Base-by-base conservation (phyloP, 202 grass and related monocot genomes). In the Carex arenaria region DNA sequence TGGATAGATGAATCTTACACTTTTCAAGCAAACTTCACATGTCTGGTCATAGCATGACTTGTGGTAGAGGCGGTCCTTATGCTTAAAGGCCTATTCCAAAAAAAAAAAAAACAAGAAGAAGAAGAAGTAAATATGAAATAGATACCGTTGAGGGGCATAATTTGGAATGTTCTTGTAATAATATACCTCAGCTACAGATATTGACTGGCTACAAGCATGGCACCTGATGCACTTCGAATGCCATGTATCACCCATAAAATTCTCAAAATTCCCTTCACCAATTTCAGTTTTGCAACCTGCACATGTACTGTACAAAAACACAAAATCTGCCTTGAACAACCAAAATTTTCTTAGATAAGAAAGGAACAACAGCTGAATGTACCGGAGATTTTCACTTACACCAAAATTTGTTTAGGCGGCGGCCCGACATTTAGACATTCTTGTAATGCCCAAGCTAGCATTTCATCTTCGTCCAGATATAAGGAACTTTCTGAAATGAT, bases 21-120 rank as follows among this genome's bases (percentile, higher is more conserved):
- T 88, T 66, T 85, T 73, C 78, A 82, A 94, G 90, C 92, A 97
- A 72, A 97, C 92, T 89, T 94, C 86, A 91, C 94, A 97, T 82
- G 81, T 94, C 67, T 89, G 94, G 57, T 88, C 86, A 81, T 88
- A 90, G 84, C 94, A 97, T 51, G 92, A 80, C 73, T 93, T 94
- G 82, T 94, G 94, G 82, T 97, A 97, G 3, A 88, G 87, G 74
- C 79, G 67, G 83, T 91, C 84, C 76, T 85, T 91, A 88, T 85
- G 55, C 70, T 93, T 84, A 69, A 91, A 88, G 73, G 91, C 94
- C 90, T 67, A 12, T 89, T 88, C 17, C 12, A 45, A 67, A 49
- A 65, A 80, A 72, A 85, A 88, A 56, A 5, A 55, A 18, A 1
- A 26, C 0, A 26, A 26, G 1, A 26, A 26, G 26, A 26, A 26